Evolutionary conservation across 2,329 filamentous ascomycete species (phyloP), one percentile per base, ranked within the genome.

Genomic region (Trichoderma sp.): DNA sequence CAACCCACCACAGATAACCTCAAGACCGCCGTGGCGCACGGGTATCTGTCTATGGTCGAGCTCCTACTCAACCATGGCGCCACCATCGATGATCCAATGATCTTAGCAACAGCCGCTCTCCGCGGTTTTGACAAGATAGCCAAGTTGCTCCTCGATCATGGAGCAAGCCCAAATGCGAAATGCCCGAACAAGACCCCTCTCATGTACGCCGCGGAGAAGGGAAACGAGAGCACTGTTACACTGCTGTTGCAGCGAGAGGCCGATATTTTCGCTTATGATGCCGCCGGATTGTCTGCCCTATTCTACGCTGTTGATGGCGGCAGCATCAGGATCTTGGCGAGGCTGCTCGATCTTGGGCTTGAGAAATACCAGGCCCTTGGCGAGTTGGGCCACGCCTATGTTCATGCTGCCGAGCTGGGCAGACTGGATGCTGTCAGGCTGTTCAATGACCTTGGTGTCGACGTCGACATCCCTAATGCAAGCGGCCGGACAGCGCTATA

Each of bases 11-110:
- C 33, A 13, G 2, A 14, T 1, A 10, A 29, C 21, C 55, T 70
- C 33, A n/a, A n/a, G 56, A 55, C 21, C 40, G 68, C 68, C 14
- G 55, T 60, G 4, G 31, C 24, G 31, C 27, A 49, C 2, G 52
- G 52, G n/a, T 40, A 59, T 40, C 2, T 49, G 14, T 11, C 57
- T 2, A 70, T 67, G 2, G 56, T 61, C 55, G 31, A 29, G 33
- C 57, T 70, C 33, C 24, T 67, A 16, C 40, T 70, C 6, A 33
- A 70, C n/a, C 21, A 56, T 19, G 68, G 62, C 24, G 68, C 68
- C 24, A 29, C 33, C 7, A 27, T 61, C n/a, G 3, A 14, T 8
- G 67, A 69, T 19, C 37, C 43, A 19, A 69, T 37, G 52, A 29
- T 58, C 8, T 16, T 69, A 29, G 53, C 24, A 13, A 52, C 53